A percentile compares a stretch with the other conserved stretches of the same genome.
Conservation (phyloP, 2,329 filamentous ascomycete species). For the Cordyceps tenuipes region DNA sequence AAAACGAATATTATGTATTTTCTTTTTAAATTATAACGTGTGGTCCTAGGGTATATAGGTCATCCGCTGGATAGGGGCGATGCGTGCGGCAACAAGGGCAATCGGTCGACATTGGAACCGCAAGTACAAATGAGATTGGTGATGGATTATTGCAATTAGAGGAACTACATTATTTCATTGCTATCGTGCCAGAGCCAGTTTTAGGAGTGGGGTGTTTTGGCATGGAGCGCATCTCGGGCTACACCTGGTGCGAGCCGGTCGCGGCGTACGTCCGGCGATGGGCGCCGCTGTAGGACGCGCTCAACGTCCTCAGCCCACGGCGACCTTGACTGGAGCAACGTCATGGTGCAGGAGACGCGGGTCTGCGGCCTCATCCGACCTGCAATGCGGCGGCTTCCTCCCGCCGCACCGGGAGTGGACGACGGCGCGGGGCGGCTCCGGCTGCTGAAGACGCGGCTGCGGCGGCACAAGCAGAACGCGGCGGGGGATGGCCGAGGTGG, state of each 20-base stretch:
- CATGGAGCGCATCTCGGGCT: slow-evolving; percentile 1
- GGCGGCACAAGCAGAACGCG: neutral
- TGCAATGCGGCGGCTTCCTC: slow-evolving; percentile 6
- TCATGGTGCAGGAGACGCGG: neutral
- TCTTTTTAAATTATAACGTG: no score
- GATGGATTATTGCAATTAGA: no score
- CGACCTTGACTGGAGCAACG: slow-evolving; percentile 10
- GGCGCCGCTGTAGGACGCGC: neutral
- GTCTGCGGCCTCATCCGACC: slow-evolving; percentile 6
- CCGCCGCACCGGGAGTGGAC: slow-evolving; percentile 6
- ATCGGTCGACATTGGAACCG: no score
- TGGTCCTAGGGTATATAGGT: no score
- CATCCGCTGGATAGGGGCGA: no score
- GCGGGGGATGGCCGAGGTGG: slow-evolving; percentile 1
- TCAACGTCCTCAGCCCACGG: slow-evolving; percentile 5
- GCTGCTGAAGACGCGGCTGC: slow-evolving; percentile 6
- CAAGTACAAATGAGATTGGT: no score
- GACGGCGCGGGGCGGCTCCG: neutral
- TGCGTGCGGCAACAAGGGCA: no score
- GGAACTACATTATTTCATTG: no score
- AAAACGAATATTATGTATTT: no score
- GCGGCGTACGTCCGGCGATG: neutral
- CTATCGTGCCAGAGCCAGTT: no score
- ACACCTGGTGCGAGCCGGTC: neutral
- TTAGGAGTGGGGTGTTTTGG: neutral